Base-by-base conservation (phyloP, 2,329 filamentous ascomycete genomes). In the Neopestalotiopsis clavispora region DNA sequence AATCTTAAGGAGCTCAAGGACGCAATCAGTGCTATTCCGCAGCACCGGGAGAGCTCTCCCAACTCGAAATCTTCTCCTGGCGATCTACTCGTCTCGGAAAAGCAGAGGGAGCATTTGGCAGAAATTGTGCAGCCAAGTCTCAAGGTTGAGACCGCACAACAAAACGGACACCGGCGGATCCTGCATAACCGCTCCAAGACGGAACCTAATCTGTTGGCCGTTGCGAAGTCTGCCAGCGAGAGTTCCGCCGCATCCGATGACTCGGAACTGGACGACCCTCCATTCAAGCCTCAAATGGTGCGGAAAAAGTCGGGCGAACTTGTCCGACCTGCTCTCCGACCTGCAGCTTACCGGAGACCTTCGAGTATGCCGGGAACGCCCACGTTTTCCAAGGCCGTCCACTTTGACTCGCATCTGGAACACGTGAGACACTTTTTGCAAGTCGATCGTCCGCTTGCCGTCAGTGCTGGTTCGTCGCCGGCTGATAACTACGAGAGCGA, bases 251-350 rank as follows among this genome's bases (percentile, higher is more conserved):
- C 78, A 9, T 90, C 89, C 0, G 89, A 91, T 63, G 90, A 93
- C 70, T 88, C 81, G 72, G 91, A 86, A 79, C 73, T 74, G 76
- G 82, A 89, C 79, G 82, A 91, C 68, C 75, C 87, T 70, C 80
- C 78, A 71, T 85, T 83, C 75, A 97, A 96, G 82, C 94, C 95
- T n/a, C 90, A 91, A 67, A 97, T 98, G 90, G 91, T 99, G 12
- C 91, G 96, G 75, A 99, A 99, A 85, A 99, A 99, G 86, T 98
- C 96, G 52, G 96, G 96, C 42, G 96, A 99, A 82, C 87, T 99
- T 45, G 96, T 99, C 69, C 91, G 96, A 75, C 96, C 96, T 13
- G 96, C 96, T 23, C 87, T 99, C 65, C 91, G 96, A 65, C 90
- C 92, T 52, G 86, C 93, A 13, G 93, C 92, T n/a, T 88, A 89